Percentiles rank a stretch among this genome's conserved stretches.
Conservation (phyloP, 768 basidiomycete species). For the Pluteus cervinus region DNA sequence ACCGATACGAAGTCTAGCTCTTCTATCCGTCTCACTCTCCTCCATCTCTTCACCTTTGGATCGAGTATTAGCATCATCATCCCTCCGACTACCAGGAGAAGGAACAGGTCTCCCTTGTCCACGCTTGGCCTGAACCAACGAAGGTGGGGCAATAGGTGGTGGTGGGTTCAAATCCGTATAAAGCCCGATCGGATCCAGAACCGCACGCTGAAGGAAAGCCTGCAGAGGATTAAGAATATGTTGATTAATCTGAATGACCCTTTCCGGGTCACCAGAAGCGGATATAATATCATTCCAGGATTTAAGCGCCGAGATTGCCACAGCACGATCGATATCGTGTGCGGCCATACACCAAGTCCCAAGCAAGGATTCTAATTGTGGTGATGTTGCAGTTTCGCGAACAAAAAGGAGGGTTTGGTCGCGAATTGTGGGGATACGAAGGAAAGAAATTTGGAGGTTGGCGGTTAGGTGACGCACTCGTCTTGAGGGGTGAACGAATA, state of each 20-base stretch:
- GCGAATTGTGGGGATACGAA: conserved; percentile 45
- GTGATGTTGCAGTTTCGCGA: conserved; percentile 37
- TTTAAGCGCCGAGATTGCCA: conserved; percentile 41
- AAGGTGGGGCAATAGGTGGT: conserved; percentile 31
- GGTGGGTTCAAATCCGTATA: conserved; percentile 61
- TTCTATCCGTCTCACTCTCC: conserved; percentile 64
- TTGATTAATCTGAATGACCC: too few relatives aligned
- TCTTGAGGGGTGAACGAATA: conserved; percentile 77
- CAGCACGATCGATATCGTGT: conserved; percentile 65
- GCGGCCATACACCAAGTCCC: conserved; percentile 72
- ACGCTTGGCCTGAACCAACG: conserved; percentile 24
- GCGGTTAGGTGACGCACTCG: conserved; percentile 61
- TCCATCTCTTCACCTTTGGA: conserved; percentile 54
- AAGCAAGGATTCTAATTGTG: conserved; percentile 50
- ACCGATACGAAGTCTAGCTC: conserved; percentile 62
- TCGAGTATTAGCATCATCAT: conserved; percentile 28
- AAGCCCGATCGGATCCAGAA: conserved; percentile 57
- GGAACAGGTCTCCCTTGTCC: conserved; percentile 16
- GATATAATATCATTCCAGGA: conserved; percentile 44
- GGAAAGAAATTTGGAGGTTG: conserved; percentile 56
- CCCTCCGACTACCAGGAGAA: conserved; percentile 16
- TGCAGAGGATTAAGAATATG: conserved; percentile 29
- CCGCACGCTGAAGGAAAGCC: conserved; percentile 45
- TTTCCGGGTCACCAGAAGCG: conserved; percentile 1
- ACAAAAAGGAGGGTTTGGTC: conserved; percentile 46